phyloP scores from a whole-genome alignment of 164 flowering plant species.

The Macadamia tetraphylla region DNA sequence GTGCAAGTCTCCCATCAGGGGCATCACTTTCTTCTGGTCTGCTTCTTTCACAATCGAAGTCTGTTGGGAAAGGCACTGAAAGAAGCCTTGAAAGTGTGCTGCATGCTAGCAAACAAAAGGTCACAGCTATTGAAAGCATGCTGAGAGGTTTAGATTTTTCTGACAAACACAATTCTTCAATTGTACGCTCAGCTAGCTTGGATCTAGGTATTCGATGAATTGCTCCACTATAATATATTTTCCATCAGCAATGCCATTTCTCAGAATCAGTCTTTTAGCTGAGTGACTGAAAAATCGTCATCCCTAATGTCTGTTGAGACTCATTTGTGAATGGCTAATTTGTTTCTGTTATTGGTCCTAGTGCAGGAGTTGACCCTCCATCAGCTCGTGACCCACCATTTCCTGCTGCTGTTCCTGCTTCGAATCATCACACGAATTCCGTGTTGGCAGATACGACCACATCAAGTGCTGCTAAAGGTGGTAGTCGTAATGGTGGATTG shows the following conservation, averaged over 20 bases:
- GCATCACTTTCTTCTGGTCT: constrained; percentile 73
- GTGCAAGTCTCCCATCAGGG: constrained; percentile 56
- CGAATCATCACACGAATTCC: constrained; percentile 49
- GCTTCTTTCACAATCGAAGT: constrained; percentile 64
- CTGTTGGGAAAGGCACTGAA: constrained; percentile 57
- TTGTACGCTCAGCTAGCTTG: constrained; percentile 69
- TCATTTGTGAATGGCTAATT: constrained; percentile 37
- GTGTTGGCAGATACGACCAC: constrained; percentile 38
- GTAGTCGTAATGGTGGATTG: constrained; percentile 63
- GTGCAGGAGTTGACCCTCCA: constrained; percentile 99
- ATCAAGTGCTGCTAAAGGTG: constrained; percentile 41
- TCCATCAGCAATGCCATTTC: not conserved
- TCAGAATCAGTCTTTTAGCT: not conserved
- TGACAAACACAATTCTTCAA: constrained; percentile 53
- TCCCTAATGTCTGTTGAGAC: not conserved
- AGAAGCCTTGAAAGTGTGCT: constrained; percentile 95
- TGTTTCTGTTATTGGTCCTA: constrained; percentile 52
- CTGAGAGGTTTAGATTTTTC: constrained; percentile 75
- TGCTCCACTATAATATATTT: constrained; percentile 1
- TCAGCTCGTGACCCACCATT: constrained; percentile 97
- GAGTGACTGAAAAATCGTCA: not conserved
- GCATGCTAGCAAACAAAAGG: constrained; percentile 91
- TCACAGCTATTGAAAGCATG: constrained; percentile 96
- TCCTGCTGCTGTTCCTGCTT: constrained; percentile 75
- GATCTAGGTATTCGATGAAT: constrained; percentile 76